phyloP scores from a whole-genome alignment of 306 rosid species.

The Lathyrus tuberosus region DNA sequence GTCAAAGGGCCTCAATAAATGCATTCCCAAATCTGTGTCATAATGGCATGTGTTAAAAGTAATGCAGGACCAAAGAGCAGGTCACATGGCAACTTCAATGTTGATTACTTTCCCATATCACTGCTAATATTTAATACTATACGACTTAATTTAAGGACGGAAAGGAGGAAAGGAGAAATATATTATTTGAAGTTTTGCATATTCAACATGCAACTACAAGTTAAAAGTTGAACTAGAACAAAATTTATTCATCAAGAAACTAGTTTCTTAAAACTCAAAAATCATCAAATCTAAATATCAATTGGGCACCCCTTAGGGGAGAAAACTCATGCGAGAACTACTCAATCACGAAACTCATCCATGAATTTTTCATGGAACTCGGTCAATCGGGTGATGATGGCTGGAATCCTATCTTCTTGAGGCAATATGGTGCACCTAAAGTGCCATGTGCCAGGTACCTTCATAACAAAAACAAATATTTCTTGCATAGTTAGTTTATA shows the following conservation, averaged over 20 bases:
- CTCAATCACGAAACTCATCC: slow-evolving; percentile 72
- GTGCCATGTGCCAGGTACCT: slow-evolving; percentile 98
- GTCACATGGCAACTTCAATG: background rate
- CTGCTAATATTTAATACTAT: background rate
- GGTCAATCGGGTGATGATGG: slow-evolving; percentile 67
- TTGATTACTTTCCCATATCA: slow-evolving; percentile 6
- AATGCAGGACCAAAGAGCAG: background rate
- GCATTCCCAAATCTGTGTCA: background rate
- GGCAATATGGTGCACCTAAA: slow-evolving; percentile 96
- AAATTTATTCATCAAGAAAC: slow-evolving; percentile 30
- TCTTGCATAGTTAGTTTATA: too few relatives aligned
- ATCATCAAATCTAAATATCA: slow-evolving; percentile 17
- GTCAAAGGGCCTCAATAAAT: background rate
- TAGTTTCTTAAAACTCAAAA: slow-evolving; percentile 19
- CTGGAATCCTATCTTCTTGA: slow-evolving; percentile 97
- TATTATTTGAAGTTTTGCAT: slow-evolving; percentile 18
- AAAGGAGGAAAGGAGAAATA: background rate
- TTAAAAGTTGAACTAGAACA: slow-evolving; percentile 16
- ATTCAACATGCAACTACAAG: slow-evolving; percentile 36
- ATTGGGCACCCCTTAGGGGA: slow-evolving; percentile 34
- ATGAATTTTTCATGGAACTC: slow-evolving; percentile 80
- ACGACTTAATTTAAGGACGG: background rate
- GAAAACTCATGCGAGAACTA: slow-evolving; percentile 19
- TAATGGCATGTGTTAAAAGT: background rate
- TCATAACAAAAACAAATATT: slow-evolving; percentile 1